Evolutionary conservation across 2,329 filamentous ascomycete species (phyloP).

Genomic region (Claviceps lovelessii): DNA sequence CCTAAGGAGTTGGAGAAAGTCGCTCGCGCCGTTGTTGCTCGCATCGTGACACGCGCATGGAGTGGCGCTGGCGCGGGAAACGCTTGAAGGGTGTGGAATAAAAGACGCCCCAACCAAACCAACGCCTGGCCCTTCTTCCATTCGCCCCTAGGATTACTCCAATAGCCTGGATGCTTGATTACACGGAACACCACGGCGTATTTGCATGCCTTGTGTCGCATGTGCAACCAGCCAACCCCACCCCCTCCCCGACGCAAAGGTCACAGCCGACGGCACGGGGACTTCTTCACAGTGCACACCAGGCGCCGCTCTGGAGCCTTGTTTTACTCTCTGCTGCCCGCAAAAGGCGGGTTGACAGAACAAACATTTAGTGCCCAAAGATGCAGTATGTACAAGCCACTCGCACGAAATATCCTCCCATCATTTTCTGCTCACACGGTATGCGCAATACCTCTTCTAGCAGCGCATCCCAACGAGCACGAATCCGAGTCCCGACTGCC

Average conservation of each 20-base stretch:
- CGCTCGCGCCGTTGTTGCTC: constrained; percentile 2
- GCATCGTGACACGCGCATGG: constrained; percentile 4
- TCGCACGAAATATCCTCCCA: neutral
- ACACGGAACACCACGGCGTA: neutral
- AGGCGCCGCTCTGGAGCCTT: neutral
- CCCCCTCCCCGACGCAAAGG: neutral
- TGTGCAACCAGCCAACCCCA: neutral
- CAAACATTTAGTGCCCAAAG: neutral
- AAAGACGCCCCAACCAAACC: neutral
- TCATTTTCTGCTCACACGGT: neutral
- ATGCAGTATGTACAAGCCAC: neutral
- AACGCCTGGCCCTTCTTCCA: neutral
- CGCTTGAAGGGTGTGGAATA: neutral
- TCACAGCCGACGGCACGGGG: neutral
- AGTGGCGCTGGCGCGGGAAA: constrained; percentile 4
- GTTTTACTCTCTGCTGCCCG: neutral
- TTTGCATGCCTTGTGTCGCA: neutral
- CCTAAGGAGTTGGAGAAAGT: constrained; percentile 5
- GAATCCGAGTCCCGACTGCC: neutral
- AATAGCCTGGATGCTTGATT: neutral
- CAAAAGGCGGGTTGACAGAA: neutral
- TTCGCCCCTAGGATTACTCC: neutral
- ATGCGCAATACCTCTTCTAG: neutral
- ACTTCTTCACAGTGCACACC: neutral
- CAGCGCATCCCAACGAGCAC: neutral